These are phyloP conservation scores for Aspergillus quadricinctus DNA, from an alignment of 2,329 filamentous ascomycete species.

Conservation along the genomic window DNA sequence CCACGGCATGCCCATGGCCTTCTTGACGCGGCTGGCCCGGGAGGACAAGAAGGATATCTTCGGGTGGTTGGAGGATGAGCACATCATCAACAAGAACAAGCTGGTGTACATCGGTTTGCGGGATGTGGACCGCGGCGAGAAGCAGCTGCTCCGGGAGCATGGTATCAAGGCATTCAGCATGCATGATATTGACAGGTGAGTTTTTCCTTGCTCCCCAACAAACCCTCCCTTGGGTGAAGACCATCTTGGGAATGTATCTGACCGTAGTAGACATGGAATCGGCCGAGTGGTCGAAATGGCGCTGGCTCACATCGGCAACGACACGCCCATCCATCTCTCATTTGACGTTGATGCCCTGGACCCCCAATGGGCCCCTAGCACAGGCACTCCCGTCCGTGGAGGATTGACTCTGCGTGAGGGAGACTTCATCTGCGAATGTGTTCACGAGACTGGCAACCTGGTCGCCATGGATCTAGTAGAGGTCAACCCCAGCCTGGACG, in stretches of 20 bases:
- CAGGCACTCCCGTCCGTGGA: conserved; percentile 88
- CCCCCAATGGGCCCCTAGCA: conserved; percentile 93
- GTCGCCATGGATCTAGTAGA: conserved; percentile 79
- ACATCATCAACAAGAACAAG: conserved; percentile 65
- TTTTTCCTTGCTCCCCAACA: conserved; percentile 5
- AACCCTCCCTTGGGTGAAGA: background rate
- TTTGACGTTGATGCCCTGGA: conserved; percentile 97
- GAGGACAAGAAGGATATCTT: conserved; percentile 76
- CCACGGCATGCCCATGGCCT: conserved; percentile 95
- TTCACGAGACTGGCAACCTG: conserved; percentile 73
- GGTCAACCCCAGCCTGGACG: conserved; percentile 69
- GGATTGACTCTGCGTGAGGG: conserved; percentile 91
- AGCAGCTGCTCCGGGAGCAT: conserved; percentile 81
- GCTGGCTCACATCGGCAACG: conserved; percentile 87
- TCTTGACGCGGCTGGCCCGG: conserved; percentile 77
- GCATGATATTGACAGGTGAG: conserved; percentile 90
- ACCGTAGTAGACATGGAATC: conserved; percentile 75
- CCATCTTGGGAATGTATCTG: background rate
- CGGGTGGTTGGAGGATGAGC: conserved; percentile 72
- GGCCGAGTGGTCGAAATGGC: conserved; percentile 97
- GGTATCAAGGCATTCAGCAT: conserved; percentile 96
- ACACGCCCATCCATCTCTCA: conserved; percentile 94
- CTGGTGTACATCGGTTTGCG: conserved; percentile 94
- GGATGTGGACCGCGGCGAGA: conserved; percentile 91
- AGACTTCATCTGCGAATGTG: conserved; percentile 89